phyloP scores from a whole-genome alignment of 2,329 filamentous ascomycete genomes.

The Rutstroemia sp. region DNA sequence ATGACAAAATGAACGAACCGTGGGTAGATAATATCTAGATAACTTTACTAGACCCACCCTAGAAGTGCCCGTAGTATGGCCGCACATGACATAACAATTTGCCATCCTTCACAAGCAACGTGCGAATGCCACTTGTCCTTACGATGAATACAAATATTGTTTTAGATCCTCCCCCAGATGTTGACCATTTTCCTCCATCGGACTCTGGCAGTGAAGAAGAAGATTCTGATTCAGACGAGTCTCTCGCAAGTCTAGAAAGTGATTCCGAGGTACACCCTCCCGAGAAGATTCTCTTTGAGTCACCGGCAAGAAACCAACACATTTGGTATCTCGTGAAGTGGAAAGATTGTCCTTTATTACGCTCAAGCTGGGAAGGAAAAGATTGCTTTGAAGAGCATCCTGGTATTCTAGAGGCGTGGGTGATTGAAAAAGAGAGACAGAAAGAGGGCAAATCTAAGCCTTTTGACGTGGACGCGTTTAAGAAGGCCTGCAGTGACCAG shows the following conservation, averaged over 20 bases:
- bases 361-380: constrained; percentile 27
- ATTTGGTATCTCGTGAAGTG: constrained; percentile 30
- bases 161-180: background rate
- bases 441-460: constrained; percentile 25
- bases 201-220: constrained; percentile 17
- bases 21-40: background rate
- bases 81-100: background rate
- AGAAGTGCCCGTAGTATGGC: background rate
- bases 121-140: constrained; percentile 25
- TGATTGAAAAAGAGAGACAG: constrained; percentile 23
- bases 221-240: constrained; percentile 24
- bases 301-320: constrained; percentile 17
- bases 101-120: background rate
- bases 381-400: constrained; percentile 20
- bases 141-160: constrained; percentile 18
- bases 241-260: constrained; percentile 26
- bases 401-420: constrained; percentile 24
- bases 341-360: constrained; percentile 27
- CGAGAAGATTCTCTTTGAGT: constrained; percentile 27
- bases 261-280: constrained; percentile 27
- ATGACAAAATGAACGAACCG: background rate
- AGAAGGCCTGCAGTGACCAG: constrained; percentile 21
- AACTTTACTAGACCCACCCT: background rate
- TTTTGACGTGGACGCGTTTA: constrained; percentile 26
- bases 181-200: constrained; percentile 12